Percentiles rank a stretch among this genome's conserved stretches.
Evolutionary conservation across 257 asterid genomes (phyloP).

Genomic region (Scutellaria galericulata): DNA sequence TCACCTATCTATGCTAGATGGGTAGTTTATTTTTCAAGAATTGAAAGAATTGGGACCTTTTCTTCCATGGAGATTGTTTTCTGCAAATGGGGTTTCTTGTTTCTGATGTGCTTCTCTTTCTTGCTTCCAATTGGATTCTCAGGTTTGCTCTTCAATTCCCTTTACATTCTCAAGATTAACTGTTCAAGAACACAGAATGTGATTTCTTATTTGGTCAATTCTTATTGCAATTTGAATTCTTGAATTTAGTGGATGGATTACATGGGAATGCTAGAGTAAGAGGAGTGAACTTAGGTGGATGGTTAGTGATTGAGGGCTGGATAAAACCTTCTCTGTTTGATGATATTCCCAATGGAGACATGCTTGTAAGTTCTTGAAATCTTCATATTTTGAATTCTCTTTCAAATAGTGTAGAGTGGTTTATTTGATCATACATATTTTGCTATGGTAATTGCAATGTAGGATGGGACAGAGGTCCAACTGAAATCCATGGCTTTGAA

Average conservation of each 20-base stretch:
- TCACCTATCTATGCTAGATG: slow-evolving; percentile 31
- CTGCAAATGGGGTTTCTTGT: slow-evolving; percentile 53
- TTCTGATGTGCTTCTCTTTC: slow-evolving; percentile 52
- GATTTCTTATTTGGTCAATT: neutral
- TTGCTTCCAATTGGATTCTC: slow-evolving; percentile 55
- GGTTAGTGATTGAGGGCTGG: slow-evolving; percentile 90
- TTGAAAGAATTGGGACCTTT: slow-evolving; percentile 40
- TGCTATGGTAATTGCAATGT: slow-evolving; percentile 38
- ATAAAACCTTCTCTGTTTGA: slow-evolving; percentile 83
- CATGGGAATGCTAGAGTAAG: slow-evolving; percentile 60
- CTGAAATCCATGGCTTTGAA: slow-evolving; percentile 57
- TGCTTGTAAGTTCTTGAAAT: slow-evolving; percentile 59
- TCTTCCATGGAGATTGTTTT: slow-evolving; percentile 54
- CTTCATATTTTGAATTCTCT: slow-evolving; percentile 6
- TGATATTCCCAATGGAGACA: slow-evolving; percentile 71
- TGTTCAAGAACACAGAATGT: neutral
- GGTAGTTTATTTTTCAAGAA: slow-evolving; percentile 29
- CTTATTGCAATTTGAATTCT: slow-evolving; percentile 15
- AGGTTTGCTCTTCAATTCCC: slow-evolving; percentile 41
- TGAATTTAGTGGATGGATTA: slow-evolving; percentile 62
- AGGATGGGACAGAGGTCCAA: slow-evolving; percentile 86
- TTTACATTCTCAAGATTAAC: slow-evolving; percentile 29
- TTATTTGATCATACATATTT: neutral
- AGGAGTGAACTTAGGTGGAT: slow-evolving; percentile 91
- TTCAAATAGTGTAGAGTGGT: neutral